Percentiles rank a stretch among this genome's conserved stretches.
These are phyloP conservation scores for Acacia melanoxylon DNA, from an alignment of 306 rosid species.

Conservation along the genomic window DNA sequence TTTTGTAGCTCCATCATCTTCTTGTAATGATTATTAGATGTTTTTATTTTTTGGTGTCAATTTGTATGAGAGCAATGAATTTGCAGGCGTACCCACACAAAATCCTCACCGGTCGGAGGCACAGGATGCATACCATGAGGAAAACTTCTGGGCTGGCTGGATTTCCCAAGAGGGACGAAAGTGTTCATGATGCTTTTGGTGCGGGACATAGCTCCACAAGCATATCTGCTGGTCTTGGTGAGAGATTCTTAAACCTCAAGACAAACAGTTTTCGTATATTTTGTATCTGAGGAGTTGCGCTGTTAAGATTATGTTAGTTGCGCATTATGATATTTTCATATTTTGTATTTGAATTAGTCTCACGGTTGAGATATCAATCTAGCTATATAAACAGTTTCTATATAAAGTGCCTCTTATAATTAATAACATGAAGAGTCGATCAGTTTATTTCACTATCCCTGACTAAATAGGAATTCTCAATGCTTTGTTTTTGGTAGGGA, in stretches of 20 bases:
- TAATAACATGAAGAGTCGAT: no score
- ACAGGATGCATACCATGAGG: slow-evolving; percentile 64
- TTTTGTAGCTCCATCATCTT: not conserved
- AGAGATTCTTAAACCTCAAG: not conserved
- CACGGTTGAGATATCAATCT: no score
- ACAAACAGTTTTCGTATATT: not conserved
- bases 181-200: slow-evolving; percentile 72
- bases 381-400: no score
- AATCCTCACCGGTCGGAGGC: slow-evolving; percentile 76
- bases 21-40: not conserved
- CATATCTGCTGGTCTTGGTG: slow-evolving; percentile 84
- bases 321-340: no score
- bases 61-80: slow-evolving; percentile 2
- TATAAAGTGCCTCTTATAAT: no score
- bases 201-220: slow-evolving; percentile 81
- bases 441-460: no score
- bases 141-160: slow-evolving; percentile 80
- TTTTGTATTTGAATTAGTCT: no score
- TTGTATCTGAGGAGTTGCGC: no score
- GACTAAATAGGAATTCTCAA: not conserved
- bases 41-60: not conserved
- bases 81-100: slow-evolving; percentile 82
- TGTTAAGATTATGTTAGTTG: no score
- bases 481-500: slow-evolving; percentile 43
- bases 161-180: slow-evolving; percentile 81